Conservation (phyloP, 306 rosid species). For the Lotus japonicus region DNA sequence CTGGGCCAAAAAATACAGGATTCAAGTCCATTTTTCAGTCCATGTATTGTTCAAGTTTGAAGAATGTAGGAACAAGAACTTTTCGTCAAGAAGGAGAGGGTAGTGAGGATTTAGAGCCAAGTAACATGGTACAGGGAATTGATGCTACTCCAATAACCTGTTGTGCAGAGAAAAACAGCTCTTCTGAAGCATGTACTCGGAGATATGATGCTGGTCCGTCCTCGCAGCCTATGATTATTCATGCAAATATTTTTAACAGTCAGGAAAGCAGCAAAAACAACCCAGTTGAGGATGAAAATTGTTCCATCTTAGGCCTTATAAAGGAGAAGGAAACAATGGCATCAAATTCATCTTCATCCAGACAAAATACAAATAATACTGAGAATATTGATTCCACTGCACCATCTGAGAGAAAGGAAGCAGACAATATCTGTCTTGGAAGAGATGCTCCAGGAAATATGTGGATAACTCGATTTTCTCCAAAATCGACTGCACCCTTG, state of each 20-base stretch:
- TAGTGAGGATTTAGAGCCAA: conserved; percentile 36
- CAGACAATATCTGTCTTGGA: conserved; percentile 16
- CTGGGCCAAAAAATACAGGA: conserved; percentile 39
- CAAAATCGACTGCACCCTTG: conserved; percentile 33
- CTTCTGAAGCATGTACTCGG: conserved; percentile 23
- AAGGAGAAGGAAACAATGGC: conserved; percentile 39
- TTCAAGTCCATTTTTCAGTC: conserved; percentile 74
- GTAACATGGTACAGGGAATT: conserved; percentile 25
- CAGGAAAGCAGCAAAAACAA: conserved; percentile 32
- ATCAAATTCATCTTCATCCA: conserved; percentile 46
- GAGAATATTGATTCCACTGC: conserved; percentile 31
- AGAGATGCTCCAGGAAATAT: conserved; percentile 38
- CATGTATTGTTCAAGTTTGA: conserved; percentile 43
- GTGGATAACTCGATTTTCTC: conserved; percentile 72
- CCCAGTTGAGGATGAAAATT: conserved; percentile 24
- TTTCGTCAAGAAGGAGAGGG: conserved; percentile 29
- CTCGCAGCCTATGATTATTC: conserved; percentile 30
- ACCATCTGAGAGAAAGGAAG: conserved; percentile 33
- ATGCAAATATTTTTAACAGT: conserved; percentile 27
- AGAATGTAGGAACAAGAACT: conserved; percentile 27
- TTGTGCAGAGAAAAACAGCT: conserved; percentile 27
- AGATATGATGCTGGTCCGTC: conserved; percentile 31
- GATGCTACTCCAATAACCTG: conserved; percentile 49
- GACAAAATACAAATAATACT: conserved; percentile 31
- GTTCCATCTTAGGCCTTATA: conserved; percentile 24